Percentiles rank a stretch among this genome's conserved stretches.
phyloP scores from a whole-genome alignment of 805 yeast genomes.

The Kuraishia ogatae region DNA sequence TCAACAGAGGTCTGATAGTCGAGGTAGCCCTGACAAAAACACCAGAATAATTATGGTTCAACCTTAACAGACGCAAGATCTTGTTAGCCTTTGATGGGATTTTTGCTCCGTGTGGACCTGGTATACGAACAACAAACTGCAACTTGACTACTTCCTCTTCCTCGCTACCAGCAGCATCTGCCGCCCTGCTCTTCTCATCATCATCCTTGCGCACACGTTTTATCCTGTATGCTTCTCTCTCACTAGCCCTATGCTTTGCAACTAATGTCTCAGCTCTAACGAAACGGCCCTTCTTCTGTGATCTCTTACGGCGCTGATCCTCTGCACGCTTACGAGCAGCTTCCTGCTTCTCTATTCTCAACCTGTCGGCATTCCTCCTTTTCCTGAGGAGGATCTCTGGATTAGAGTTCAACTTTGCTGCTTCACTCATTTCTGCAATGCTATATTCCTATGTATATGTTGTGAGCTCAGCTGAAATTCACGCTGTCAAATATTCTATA shows the following conservation, averaged over 20 bases:
- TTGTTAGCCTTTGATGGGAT: constrained; percentile 59
- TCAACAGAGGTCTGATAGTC: constrained; percentile 53
- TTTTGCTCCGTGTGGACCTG: constrained; percentile 54
- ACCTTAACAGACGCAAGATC: constrained; percentile 52
- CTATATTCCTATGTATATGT: not conserved
- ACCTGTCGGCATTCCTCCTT: constrained; percentile 70
- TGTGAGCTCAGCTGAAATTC: too few species aligned
- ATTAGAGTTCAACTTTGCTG: constrained; percentile 47
- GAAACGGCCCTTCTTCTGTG: constrained; percentile 41
- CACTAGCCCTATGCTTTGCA: constrained; percentile 53
- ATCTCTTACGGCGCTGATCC: constrained; percentile 33
- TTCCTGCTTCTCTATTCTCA: constrained; percentile 67
- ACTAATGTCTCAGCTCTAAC: constrained; percentile 70
- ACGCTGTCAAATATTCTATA: not conserved
- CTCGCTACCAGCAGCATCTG: constrained; percentile 15
- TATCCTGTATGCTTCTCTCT: constrained; percentile 61
- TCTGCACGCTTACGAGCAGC: constrained; percentile 43
- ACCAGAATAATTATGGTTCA: constrained; percentile 54
- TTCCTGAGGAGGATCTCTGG: constrained; percentile 73
- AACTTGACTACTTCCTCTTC: constrained; percentile 37
- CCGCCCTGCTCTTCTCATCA: constrained; percentile 19
- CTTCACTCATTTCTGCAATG: constrained; percentile 10
- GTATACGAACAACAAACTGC: constrained; percentile 58
- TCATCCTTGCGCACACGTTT: constrained; percentile 53
- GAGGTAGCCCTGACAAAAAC: constrained; percentile 61